These are phyloP conservation scores for Fomitiporia mediterranea DNA, from an alignment of 1,284 basidiomycete species.

Conservation along the genomic window DNA sequence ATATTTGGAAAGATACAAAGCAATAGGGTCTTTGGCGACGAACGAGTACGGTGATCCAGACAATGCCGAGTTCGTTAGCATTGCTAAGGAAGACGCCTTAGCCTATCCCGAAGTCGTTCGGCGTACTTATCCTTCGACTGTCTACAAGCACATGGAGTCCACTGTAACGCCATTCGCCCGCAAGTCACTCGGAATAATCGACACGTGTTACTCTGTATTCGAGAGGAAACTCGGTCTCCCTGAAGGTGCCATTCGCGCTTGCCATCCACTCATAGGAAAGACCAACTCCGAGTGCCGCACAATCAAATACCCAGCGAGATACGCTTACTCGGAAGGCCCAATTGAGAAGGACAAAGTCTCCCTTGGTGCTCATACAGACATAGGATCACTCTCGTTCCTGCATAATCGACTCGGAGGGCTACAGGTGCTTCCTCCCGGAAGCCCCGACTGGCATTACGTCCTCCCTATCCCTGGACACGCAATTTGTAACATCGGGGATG, in stretches of 20 bases:
- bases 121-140: constrained; percentile 52
- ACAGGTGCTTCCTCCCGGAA: constrained; percentile 61
- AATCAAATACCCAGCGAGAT: constrained; percentile 36
- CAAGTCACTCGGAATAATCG: constrained; percentile 53
- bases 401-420: constrained; percentile 69
- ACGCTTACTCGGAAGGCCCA: constrained; percentile 28
- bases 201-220: constrained; percentile 50
- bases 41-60: constrained; percentile 53
- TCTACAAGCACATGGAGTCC: constrained; percentile 45
- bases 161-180: constrained; percentile 51
- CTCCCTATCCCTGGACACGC: constrained; percentile 52
- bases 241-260: constrained; percentile 39
- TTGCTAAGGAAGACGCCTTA: constrained; percentile 61
- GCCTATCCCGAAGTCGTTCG: constrained; percentile 48
- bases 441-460: constrained; percentile 61
- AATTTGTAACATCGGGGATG: constrained; percentile 59
- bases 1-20: constrained; percentile 51
- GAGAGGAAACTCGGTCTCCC: constrained; percentile 54
- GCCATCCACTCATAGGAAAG: constrained; percentile 43
- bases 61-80: constrained; percentile 60
- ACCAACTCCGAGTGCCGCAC: constrained; percentile 60
- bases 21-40: constrained; percentile 54
- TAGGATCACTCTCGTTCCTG: constrained; percentile 50
- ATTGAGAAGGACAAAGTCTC: constrained; percentile 28
- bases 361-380: constrained; percentile 49